These are phyloP conservation scores for Cornus kousa DNA, from an alignment of 148 eudicot species.

Conservation along the genomic window DNA sequence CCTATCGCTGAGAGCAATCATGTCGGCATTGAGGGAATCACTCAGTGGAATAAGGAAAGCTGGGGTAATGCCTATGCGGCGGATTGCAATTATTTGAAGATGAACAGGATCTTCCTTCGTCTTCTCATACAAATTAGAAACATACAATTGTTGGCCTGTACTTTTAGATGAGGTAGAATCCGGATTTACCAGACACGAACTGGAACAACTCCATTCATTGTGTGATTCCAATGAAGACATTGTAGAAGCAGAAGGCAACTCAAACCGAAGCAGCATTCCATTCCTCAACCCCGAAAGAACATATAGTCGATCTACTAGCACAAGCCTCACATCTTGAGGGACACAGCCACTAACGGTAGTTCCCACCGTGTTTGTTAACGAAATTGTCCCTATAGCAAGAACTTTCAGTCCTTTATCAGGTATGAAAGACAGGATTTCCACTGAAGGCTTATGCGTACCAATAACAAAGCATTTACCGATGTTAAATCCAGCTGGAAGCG, in stretches of 20 bases:
- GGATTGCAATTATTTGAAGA: constrained; percentile 80
- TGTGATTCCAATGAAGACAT: constrained; percentile 34
- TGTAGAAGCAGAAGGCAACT: constrained; percentile 63
- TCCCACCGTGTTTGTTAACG: constrained; percentile 67
- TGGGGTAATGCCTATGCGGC: constrained; percentile 92
- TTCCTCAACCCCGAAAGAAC: constrained; percentile 89
- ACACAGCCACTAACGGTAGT: constrained; percentile 73
- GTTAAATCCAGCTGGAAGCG: constrained; percentile 48
- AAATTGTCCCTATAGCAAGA: constrained; percentile 73
- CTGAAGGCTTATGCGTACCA: constrained; percentile 97
- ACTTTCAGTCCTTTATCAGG: constrained; percentile 60
- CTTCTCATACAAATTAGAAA: constrained; percentile 34
- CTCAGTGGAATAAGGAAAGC: constrained; percentile 78
- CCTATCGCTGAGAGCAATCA: constrained; percentile 94
- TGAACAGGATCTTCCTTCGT: constrained; percentile 53
- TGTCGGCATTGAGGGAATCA: constrained; percentile 73
- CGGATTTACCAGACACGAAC: constrained; percentile 21
- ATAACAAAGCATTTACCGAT: constrained; percentile 56
- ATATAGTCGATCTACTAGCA: constrained; percentile 75
- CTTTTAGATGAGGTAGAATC: constrained; percentile 27
- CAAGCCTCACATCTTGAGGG: constrained; percentile 97
- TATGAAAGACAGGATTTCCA: constrained; percentile 69
- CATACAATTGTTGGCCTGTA: constrained; percentile 23
- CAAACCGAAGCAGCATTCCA: constrained; percentile 95
- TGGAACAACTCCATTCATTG: constrained; percentile 24